Evolutionary conservation across 768 basidiomycete genomes (phyloP).

Genomic region (Lepiota subincarnata): DNA sequence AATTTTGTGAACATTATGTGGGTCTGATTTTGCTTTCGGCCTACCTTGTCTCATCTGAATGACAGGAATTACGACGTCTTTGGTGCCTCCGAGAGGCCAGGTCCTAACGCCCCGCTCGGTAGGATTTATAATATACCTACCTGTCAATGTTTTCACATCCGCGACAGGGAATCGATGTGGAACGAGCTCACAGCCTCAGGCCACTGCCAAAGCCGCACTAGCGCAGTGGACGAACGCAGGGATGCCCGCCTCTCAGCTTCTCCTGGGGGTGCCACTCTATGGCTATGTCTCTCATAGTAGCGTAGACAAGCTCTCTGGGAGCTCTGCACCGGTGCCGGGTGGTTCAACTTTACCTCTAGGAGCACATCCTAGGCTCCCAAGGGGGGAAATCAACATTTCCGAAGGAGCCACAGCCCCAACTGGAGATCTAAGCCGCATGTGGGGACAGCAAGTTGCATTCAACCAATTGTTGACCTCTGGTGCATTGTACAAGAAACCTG

Average conservation of each 20-base stretch:
- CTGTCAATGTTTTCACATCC: background rate
- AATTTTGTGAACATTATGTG: conserved; percentile 67
- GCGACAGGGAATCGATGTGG: conserved; percentile 48
- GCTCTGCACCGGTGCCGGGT: conserved; percentile 14
- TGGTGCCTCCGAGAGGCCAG: conserved; percentile 57
- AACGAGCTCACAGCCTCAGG: conserved; percentile 56
- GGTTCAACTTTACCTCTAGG: conserved; percentile 28
- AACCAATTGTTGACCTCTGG: conserved; percentile 39
- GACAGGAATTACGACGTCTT: conserved; percentile 73
- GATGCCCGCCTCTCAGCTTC: conserved; percentile 62
- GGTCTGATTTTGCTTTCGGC: conserved; percentile 9
- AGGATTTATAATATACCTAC: background rate
- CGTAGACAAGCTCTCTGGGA: conserved; percentile 27
- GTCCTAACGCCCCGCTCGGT: conserved; percentile 72
- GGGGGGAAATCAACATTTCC: conserved; percentile 1
- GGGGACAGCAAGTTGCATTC: conserved; percentile 52
- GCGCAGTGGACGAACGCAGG: conserved; percentile 62
- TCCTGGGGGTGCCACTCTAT: conserved; percentile 67
- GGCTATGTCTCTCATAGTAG: conserved; percentile 57
- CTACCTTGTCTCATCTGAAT: conserved; percentile 17
- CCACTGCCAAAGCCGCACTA: conserved; percentile 61
- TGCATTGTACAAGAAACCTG: conserved; percentile 35
- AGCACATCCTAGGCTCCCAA: conserved; percentile 23
- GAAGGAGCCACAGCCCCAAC: conserved; percentile 16
- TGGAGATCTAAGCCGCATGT: conserved; percentile 41